Evolutionary conservation across 2,329 filamentous ascomycete genomes (phyloP).

Genomic region (Lecanosticta acicola): DNA sequence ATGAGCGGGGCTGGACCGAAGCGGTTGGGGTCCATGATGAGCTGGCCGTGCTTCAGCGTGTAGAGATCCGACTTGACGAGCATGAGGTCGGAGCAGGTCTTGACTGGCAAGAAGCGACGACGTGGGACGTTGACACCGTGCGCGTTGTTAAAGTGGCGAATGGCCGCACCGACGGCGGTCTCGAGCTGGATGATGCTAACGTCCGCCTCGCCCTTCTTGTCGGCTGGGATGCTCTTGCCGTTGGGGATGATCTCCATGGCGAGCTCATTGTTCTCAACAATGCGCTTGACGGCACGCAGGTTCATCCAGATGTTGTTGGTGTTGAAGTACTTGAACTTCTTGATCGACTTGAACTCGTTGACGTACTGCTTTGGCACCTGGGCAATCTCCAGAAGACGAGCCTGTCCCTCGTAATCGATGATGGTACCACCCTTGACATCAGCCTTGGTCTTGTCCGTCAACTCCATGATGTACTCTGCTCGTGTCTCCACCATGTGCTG

Average conservation of each 20-base stretch:
- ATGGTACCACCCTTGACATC: conserved; percentile 99
- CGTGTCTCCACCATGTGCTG: conserved; percentile 99
- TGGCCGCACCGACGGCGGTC: conserved; percentile 95
- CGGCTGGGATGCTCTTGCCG: conserved; percentile 94
- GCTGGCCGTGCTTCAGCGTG: conserved; percentile 96
- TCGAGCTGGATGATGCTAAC: conserved; percentile 97
- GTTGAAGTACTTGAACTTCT: conserved; percentile 99
- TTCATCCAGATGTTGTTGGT: conserved; percentile 99
- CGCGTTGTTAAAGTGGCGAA: conserved; percentile 96
- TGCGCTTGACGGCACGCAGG: conserved; percentile 92
- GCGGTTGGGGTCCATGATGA: conserved; percentile 91
- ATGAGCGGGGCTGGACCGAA: conserved; percentile 96
- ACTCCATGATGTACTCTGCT: conserved; percentile 98
- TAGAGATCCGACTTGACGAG: conserved; percentile 99
- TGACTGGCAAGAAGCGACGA: conserved; percentile 96
- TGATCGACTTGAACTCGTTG: conserved; percentile 99
- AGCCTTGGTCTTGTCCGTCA: conserved; percentile 99
- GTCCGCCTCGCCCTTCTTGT: conserved; percentile 99
- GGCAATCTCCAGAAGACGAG: conserved; percentile 94
- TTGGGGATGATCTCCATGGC: conserved; percentile 99
- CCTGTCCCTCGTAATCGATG: conserved; percentile 97
- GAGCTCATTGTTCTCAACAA: conserved; percentile 96
- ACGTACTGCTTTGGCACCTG: conserved; percentile 99
- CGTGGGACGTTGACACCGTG: conserved; percentile 98
- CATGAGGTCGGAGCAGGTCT: conserved; percentile 99